Evolutionary conservation across 164 flowering plant species (phyloP).

Genomic region (Malania oleifera): DNA sequence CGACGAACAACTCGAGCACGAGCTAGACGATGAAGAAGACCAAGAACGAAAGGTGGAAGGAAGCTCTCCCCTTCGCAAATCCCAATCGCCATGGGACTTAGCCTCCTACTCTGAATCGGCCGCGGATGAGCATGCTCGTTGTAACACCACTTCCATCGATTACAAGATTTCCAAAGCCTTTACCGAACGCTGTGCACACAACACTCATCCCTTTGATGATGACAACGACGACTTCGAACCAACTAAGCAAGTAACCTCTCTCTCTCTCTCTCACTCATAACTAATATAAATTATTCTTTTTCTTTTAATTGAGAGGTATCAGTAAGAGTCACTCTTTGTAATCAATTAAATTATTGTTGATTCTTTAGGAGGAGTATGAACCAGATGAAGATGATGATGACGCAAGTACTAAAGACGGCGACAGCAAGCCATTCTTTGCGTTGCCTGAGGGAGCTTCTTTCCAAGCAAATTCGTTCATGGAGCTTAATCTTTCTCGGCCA

Average conservation of each 20-base stretch:
- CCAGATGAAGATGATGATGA: slow-evolving; percentile 45
- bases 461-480: slow-evolving; percentile 86
- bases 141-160: slow-evolving; percentile 89
- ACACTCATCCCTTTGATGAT: slow-evolving; percentile 18
- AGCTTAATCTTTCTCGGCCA: slow-evolving; percentile 87
- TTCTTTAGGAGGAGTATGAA: slow-evolving; percentile 49
- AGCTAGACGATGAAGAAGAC: slow-evolving; percentile 20
- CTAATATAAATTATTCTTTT: too few species aligned
- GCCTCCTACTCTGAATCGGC: slow-evolving; percentile 63
- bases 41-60: slow-evolving; percentile 16
- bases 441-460: slow-evolving; percentile 67
- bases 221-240: slow-evolving; percentile 38
- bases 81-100: slow-evolving; percentile 93
- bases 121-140: slow-evolving; percentile 82
- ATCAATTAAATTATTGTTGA: background rate
- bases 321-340: too few species aligned
- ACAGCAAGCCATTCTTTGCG: slow-evolving; percentile 49
- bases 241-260: slow-evolving; percentile 42
- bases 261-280: background rate
- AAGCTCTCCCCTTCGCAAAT: background rate
- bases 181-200: slow-evolving; percentile 25
- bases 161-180: slow-evolving; percentile 56
- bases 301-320: too few species aligned
- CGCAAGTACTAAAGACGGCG: slow-evolving; percentile 5
- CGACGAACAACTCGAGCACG: slow-evolving; percentile 46